Conservation (phyloP, 371 early-diverging fungal species). For the Parasitella parasitica region DNA sequence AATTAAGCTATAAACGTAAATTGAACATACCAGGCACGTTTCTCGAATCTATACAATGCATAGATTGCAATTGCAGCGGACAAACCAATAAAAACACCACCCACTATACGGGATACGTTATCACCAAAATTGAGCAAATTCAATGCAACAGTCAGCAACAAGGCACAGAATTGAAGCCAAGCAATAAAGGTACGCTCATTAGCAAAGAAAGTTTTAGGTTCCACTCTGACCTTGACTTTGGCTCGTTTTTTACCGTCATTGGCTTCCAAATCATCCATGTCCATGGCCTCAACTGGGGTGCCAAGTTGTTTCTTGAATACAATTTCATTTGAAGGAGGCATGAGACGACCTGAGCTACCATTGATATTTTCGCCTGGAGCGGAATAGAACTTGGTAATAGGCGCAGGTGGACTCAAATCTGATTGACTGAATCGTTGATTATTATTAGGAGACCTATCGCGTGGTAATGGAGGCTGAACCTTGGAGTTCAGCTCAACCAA, state of each 20-base stretch:
- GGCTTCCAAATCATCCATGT: slow-evolving; percentile 11
- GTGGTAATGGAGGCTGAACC: slow-evolving; percentile 3
- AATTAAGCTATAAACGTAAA: no score
- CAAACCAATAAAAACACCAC: slow-evolving; percentile 62
- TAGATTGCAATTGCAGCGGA: slow-evolving; percentile 78
- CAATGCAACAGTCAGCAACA: slow-evolving; percentile 74
- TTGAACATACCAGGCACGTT: slow-evolving; percentile 68
- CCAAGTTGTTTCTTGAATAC: slow-evolving; percentile 16
- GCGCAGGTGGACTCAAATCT: slow-evolving; percentile 5
- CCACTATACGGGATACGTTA: slow-evolving; percentile 39
- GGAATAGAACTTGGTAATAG: slow-evolving; percentile 13
- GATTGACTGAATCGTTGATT: slow-evolving; percentile 1
- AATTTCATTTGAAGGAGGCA: slow-evolving; percentile 10
- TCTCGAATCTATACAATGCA: slow-evolving; percentile 86
- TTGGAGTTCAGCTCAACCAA: slow-evolving; percentile 15
- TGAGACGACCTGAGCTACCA: slow-evolving; percentile 10
- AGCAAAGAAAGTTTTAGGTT: slow-evolving; percentile 99
- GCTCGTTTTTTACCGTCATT: not conserved
- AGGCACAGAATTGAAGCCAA: slow-evolving; percentile 83
- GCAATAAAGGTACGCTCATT: slow-evolving; percentile 97
- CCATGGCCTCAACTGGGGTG: slow-evolving; percentile 9
- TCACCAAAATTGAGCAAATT: slow-evolving; percentile 81
- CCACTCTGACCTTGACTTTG: slow-evolving; percentile 73
- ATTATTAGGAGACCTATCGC: slow-evolving; percentile 7
- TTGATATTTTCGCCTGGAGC: slow-evolving; percentile 11